These are phyloP conservation scores for Populus hybrid DNA, from an alignment of 441 rosid genomes.

Conservation along the genomic window DNA sequence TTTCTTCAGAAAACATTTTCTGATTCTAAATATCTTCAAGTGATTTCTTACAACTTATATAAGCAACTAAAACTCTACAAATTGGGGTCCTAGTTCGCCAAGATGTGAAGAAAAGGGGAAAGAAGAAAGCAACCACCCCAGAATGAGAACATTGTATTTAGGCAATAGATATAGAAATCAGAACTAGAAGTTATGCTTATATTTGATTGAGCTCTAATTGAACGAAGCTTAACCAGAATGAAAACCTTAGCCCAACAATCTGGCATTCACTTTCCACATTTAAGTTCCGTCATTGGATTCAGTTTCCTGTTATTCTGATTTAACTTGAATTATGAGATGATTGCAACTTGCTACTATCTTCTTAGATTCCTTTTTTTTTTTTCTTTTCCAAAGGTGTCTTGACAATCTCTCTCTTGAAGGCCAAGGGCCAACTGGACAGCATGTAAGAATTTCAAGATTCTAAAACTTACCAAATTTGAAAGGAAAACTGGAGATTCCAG, in stretches of 20 bases:
- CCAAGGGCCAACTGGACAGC: constrained; percentile 6
- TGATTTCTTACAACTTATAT: background rate
- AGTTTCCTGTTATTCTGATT: background rate
- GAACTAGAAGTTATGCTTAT: background rate
- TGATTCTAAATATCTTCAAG: background rate
- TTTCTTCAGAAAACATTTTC: too few relatives aligned
- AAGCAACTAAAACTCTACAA: background rate
- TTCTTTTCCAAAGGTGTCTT: background rate
- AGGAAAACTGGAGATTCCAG: constrained; percentile 61
- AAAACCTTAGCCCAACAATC: background rate
- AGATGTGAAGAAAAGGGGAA: background rate
- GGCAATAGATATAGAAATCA: background rate
- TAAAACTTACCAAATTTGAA: constrained; percentile 48
- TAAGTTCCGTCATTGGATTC: background rate
- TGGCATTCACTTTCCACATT: background rate
- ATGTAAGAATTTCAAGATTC: constrained; percentile 2
- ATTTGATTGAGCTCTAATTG: background rate
- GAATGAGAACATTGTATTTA: background rate
- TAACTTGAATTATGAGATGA: background rate
- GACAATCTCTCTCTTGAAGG: constrained; percentile 3
- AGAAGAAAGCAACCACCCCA: background rate
- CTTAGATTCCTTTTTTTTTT: background rate
- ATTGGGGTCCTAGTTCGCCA: background rate
- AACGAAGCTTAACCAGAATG: background rate
- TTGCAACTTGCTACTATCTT: background rate